A percentile compares a stretch with the other conserved stretches of the same genome.
Evolutionary conservation across 768 basidiomycete species (phyloP).

Genomic region (Phanerochaete sordida): DNA sequence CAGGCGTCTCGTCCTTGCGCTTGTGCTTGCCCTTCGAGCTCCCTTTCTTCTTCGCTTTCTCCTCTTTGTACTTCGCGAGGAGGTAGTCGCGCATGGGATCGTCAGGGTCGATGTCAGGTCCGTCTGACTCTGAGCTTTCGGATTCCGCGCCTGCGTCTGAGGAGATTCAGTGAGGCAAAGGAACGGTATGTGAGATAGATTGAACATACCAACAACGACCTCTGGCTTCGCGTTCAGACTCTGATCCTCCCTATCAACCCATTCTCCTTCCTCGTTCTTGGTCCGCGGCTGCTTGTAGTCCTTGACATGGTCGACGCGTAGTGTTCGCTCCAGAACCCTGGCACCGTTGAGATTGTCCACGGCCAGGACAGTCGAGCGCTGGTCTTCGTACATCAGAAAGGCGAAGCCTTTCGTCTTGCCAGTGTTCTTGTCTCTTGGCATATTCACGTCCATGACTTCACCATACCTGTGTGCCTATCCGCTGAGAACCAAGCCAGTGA

Average conservation of each 20-base stretch:
- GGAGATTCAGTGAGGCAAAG: not conserved
- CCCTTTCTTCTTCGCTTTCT: conserved; percentile 56
- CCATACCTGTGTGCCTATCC: conserved; percentile 63
- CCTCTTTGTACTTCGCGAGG: conserved; percentile 67
- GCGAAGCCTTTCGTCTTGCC: conserved; percentile 90
- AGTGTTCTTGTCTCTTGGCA: conserved; percentile 92
- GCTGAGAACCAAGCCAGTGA: conserved; percentile 2
- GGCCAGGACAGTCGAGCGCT: conserved; percentile 91
- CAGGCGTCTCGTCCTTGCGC: conserved; percentile 73
- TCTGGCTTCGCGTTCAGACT: conserved; percentile 85
- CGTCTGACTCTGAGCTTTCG: conserved; percentile 63
- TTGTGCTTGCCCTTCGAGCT: conserved; percentile 59
- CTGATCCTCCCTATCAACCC: conserved; percentile 80
- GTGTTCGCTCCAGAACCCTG: conserved; percentile 75
- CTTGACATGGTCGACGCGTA: conserved; percentile 91
- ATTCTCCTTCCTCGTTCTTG: conserved; percentile 81
- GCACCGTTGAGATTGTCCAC: conserved; percentile 99
- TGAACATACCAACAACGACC: conserved; percentile 50
- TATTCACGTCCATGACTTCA: conserved; percentile 92
- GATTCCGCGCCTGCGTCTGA: conserved; percentile 52
- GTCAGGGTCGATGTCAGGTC: conserved; percentile 82
- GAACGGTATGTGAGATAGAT: not conserved
- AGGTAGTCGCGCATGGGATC: conserved; percentile 98
- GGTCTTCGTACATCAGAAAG: conserved; percentile 99
- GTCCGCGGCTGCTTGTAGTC: conserved; percentile 85